phyloP scores from a whole-genome alignment of 2,329 filamentous ascomycete species.

The Phyllosticta citribraziliensis region DNA sequence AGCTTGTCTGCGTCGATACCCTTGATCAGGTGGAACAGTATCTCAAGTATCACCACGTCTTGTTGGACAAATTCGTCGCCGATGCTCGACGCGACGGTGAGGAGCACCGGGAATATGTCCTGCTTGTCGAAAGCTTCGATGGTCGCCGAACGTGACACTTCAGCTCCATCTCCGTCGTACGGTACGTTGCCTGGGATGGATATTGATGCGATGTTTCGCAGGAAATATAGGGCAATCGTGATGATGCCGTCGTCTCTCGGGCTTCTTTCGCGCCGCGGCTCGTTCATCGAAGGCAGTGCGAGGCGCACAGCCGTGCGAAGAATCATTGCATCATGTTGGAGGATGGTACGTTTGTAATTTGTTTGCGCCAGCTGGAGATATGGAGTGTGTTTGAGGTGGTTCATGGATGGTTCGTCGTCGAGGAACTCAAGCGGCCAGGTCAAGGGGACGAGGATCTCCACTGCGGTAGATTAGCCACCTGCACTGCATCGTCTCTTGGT shows the following conservation, averaged over 20 bases:
- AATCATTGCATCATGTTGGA: slow-evolving; percentile 73
- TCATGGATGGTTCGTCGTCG: slow-evolving; percentile 72
- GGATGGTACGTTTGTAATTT: slow-evolving; percentile 76
- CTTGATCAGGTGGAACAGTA: slow-evolving; percentile 86
- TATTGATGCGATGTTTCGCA: slow-evolving; percentile 84
- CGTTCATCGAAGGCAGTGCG: slow-evolving; percentile 76
- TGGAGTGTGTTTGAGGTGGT: slow-evolving; percentile 85
- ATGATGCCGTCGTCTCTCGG: slow-evolving; percentile 84
- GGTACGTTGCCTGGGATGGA: slow-evolving; percentile 60
- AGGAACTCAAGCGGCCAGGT: slow-evolving; percentile 89
- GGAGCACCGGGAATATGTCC: slow-evolving; percentile 74
- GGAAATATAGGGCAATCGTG: slow-evolving; percentile 77
- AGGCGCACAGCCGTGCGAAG: slow-evolving; percentile 72
- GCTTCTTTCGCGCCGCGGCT: slow-evolving; percentile 64
- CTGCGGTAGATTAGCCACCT: slow-evolving; percentile 25
- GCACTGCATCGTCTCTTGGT: not conserved
- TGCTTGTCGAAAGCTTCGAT: slow-evolving; percentile 86
- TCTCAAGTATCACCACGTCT: slow-evolving; percentile 82
- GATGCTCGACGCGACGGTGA: slow-evolving; percentile 86
- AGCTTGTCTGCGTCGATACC: slow-evolving; percentile 75
- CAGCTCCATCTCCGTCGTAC: slow-evolving; percentile 78
- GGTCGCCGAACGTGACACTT: slow-evolving; percentile 76
- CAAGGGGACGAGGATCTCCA: slow-evolving; percentile 83
- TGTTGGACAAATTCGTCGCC: slow-evolving; percentile 86
- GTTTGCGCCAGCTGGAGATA: slow-evolving; percentile 83